phyloP scores from a whole-genome alignment of 306 rosid genomes.

The Mucuna pruriens region DNA sequence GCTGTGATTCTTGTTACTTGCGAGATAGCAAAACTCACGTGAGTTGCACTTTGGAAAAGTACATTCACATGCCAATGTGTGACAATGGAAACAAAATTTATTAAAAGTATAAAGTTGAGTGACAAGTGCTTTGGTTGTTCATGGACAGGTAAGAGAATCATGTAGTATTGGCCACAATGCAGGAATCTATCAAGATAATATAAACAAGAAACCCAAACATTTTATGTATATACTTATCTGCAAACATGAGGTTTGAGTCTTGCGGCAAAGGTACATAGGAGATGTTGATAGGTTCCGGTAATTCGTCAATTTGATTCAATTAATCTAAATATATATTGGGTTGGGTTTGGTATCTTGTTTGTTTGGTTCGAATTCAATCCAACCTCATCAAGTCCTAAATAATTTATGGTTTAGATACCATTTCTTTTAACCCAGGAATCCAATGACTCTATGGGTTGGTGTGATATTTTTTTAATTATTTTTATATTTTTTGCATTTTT shows the following conservation, averaged over 20 bases:
- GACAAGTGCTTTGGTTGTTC: slow-evolving; percentile 64
- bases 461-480: too few species aligned
- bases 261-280: not conserved
- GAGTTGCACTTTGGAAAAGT: slow-evolving; percentile 89
- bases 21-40: slow-evolving; percentile 81
- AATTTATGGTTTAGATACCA: too few species aligned
- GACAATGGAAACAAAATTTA: slow-evolving; percentile 69
- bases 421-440: too few species aligned
- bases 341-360: too few species aligned
- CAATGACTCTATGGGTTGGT: too few species aligned
- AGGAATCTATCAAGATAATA: slow-evolving; percentile 51
- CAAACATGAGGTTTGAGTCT: not conserved
- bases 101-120: slow-evolving; percentile 66
- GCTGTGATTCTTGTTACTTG: slow-evolving; percentile 66
- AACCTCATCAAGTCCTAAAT: too few species aligned
- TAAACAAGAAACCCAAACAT: slow-evolving; percentile 35
- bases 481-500: too few species aligned
- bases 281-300: not conserved
- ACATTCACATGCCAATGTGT: slow-evolving; percentile 92
- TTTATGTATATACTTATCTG: not conserved
- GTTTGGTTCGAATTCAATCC: too few species aligned
- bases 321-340: too few species aligned
- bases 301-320: too few species aligned
- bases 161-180: slow-evolving; percentile 52
- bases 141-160: slow-evolving; percentile 39